Base-by-base conservation (phyloP, 805 yeast genomes). In the Pichia phayaonensis region DNA sequence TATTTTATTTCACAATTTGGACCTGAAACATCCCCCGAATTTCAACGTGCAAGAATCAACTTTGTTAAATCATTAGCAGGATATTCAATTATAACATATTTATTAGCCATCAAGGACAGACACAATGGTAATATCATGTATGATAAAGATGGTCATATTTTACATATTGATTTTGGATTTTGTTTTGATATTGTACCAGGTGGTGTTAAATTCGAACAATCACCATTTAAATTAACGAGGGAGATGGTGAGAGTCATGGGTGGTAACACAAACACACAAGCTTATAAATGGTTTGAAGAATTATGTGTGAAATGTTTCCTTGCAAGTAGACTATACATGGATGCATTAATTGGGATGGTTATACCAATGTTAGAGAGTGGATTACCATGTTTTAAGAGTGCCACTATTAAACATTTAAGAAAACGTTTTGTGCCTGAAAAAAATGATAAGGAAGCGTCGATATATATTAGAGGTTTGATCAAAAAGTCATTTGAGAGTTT, bases 141-240 rank as follows among this genome's bases (percentile, higher is more conserved):
- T 62, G 99, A 94, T 64, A 88, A 84, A 53, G 85, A 87, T 61
- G 99, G 99, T 6, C 97, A 94, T 64, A 80, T 95, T 54, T 72
- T 95, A 55, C 99, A 94, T 68, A 88, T 95, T 67, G 99, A 94
- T 70, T 94, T 94, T 71, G 99, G 99, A 3, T 94, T 94, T 76
- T 90, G 97, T 61, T 95, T 94, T 65, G 99, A 94, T 70, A 94
- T 94, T 66, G 97, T 88, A 34, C 99, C 99, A 11, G 99, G 99
- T 57, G 99, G 99, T 36, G 97, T 94, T 45, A 88, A 84, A 61
- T 95, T 94, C 64, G 99, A 94, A 61, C 96, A 89, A n/a, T 96
- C 96, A 1, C 98, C 99, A 13, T 94, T 94, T 74, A 94, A 94
- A 65, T 77, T 94, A 56, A 94, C 99, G 4, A 86, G 84, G 59